These are phyloP conservation scores for Colletotrichum sublineola DNA, from an alignment of 2,329 filamentous ascomycete genomes.

Conservation along the genomic window DNA sequence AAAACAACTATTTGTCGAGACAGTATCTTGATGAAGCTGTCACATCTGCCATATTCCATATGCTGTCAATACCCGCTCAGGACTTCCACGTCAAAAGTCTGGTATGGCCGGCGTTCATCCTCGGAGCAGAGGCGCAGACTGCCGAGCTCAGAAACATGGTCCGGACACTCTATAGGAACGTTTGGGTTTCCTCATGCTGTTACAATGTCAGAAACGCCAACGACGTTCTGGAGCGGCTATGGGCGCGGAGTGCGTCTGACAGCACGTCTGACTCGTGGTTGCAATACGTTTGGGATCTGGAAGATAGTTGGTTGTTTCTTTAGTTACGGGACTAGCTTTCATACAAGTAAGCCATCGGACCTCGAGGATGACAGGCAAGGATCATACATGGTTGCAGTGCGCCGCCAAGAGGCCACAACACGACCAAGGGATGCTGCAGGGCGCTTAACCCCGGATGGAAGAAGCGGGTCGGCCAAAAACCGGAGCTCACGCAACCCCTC, in stretches of 20 bases:
- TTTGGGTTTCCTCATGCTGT: slow-evolving; percentile 37
- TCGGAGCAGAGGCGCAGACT: slow-evolving; percentile 24
- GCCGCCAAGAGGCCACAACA: slow-evolving; percentile 1
- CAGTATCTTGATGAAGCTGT: not conserved
- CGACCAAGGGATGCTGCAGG: slow-evolving; percentile 13
- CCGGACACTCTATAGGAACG: slow-evolving; percentile 14
- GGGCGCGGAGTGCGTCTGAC: slow-evolving; percentile 2
- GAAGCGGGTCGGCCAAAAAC: slow-evolving; percentile 22
- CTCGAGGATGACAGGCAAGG: not conserved
- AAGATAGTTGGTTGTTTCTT: slow-evolving; percentile 35
- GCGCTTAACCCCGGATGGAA: slow-evolving; percentile 27
- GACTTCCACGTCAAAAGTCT: slow-evolving; percentile 38
- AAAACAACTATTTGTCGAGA: slow-evolving; percentile 1
- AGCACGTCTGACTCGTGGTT: slow-evolving; percentile 17
- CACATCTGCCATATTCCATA: slow-evolving; percentile 23
- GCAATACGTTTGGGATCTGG: slow-evolving; percentile 26
- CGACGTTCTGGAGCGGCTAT: slow-evolving; percentile 24
- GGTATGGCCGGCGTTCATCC: slow-evolving; percentile 32
- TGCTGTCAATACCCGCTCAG: slow-evolving; percentile 14
- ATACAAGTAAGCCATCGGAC: not conserved
- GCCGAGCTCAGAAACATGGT: slow-evolving; percentile 14
- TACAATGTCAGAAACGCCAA: slow-evolving; percentile 31
- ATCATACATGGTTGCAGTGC: not conserved
- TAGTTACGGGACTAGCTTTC: not conserved
- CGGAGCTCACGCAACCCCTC: slow-evolving; percentile 21